Base-by-base conservation (phyloP, 2,329 filamentous ascomycete genomes). In the Keithomyces neogunnii region DNA sequence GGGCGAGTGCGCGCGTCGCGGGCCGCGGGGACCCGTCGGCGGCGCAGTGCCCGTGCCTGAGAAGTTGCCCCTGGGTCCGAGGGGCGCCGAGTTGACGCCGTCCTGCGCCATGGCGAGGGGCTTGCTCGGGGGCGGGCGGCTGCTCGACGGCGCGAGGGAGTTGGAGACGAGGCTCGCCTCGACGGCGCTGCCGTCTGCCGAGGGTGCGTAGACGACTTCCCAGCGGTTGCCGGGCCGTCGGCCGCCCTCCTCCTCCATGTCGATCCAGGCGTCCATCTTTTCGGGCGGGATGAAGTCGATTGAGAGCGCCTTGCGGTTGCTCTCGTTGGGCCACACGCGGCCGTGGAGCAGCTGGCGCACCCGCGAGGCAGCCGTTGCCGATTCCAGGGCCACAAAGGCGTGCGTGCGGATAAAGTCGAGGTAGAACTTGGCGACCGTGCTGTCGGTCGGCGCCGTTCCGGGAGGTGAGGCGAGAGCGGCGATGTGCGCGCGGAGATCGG, bases 331-430 rank as follows among this genome's bases (percentile, higher is more conserved):
- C 89, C 91, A 97, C 36, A 90, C 79, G 28, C 78, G 79, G 52
- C 83, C 81, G 67, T 99, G 92, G 2, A 97, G 73, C 2, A 80
- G 78, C 8, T 81, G 78, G 47, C 92, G 86, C 7, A 88, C 90
- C 28, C 89, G 80, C 0, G 85, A 82, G 3, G 93, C 93, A 3
- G 86, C 84, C 3, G 83, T 73, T 8, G 82, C 73, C 45, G 76
- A 85, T 44, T 74, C 72, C 64, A 97, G 92, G 29, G 81, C 73
- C 38, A 85, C 86, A 62, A 96, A 88, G 7, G 89, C 89, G 66
- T 99, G 93, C 0, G 91, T 95, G 56, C 88, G 85, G 61, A 97
- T 88, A 33, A 78, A 76, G 65, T 97, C 92, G 39, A 97, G 76
- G 63, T 88, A 89, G 62, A 95, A 89, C 30, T 80, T 73, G 26